phyloP scores from a whole-genome alignment of 2,329 filamentous ascomycete species.

The Ceratocystis papillata region DNA sequence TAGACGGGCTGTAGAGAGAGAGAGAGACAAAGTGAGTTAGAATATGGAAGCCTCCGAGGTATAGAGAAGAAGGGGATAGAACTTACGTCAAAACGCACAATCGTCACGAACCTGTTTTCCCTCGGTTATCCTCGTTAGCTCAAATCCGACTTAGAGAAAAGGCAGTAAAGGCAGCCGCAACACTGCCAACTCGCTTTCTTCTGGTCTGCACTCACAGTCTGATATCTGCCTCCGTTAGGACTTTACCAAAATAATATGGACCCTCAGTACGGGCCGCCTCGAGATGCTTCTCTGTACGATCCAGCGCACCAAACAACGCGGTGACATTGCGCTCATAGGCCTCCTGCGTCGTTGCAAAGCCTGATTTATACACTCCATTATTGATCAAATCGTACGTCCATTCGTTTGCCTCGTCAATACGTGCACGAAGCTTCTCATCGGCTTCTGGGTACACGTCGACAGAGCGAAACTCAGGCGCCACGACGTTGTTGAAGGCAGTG shows the following conservation, averaged over 20 bases:
- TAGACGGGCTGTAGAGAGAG: slow-evolving; percentile 47
- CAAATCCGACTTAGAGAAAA: neutral
- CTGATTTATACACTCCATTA: slow-evolving; percentile 63
- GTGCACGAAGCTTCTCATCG: slow-evolving; percentile 40
- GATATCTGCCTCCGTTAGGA: slow-evolving; percentile 72
- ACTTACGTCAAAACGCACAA: slow-evolving; percentile 57
- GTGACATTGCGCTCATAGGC: slow-evolving; percentile 68
- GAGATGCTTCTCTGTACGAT: slow-evolving; percentile 64
- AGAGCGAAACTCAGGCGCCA: slow-evolving; percentile 48
- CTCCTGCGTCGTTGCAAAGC: slow-evolving; percentile 73
- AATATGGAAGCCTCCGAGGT: neutral
- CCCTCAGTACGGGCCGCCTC: slow-evolving; percentile 35
- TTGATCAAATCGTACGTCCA: slow-evolving; percentile 72
- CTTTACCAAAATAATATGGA: slow-evolving; percentile 64
- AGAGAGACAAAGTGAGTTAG: neutral
- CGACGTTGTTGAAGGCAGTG: slow-evolving; percentile 58
- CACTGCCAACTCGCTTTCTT: neutral
- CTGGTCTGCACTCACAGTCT: slow-evolving; percentile 42
- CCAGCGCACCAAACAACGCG: slow-evolving; percentile 63
- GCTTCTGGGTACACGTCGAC: slow-evolving; percentile 55
- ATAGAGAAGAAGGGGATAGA: neutral
- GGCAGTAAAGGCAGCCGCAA: neutral
- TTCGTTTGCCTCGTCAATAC: slow-evolving; percentile 66
- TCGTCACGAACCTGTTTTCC: slow-evolving; percentile 48
- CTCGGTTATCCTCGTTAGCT: slow-evolving; percentile 15